A percentile compares a stretch with the other conserved stretches of the same genome.
Conservation (phyloP, 2,329 filamentous ascomycete species). For the Xylariales sp. region DNA sequence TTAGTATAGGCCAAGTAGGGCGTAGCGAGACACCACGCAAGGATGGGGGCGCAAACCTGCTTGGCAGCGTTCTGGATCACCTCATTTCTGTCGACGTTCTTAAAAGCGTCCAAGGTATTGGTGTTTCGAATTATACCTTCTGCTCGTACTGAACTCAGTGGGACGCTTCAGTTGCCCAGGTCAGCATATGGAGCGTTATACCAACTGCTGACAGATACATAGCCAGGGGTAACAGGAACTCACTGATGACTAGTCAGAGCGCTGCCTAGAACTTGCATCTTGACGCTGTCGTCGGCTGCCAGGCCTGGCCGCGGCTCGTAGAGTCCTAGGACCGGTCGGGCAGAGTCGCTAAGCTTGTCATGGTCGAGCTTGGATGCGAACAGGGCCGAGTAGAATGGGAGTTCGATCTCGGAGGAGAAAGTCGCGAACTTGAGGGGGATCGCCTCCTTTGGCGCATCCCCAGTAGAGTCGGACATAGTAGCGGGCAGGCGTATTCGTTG, state of each 20-base stretch:
- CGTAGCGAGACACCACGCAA: not conserved
- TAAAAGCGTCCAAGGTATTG: slow-evolving; percentile 93
- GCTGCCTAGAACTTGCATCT: slow-evolving; percentile 85
- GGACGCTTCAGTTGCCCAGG: not conserved
- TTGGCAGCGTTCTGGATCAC: slow-evolving; percentile 75
- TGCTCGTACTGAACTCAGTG: slow-evolving; percentile 55
- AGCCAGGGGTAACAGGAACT: too few relatives aligned
- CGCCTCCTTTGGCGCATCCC: slow-evolving; percentile 1
- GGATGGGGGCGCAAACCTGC: slow-evolving; percentile 52
- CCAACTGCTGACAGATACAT: too few relatives aligned
- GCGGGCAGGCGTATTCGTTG: not conserved
- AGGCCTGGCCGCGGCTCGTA: slow-evolving; percentile 78
- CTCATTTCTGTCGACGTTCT: slow-evolving; percentile 71
- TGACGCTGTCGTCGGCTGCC: slow-evolving; percentile 70
- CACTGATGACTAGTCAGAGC: slow-evolving; percentile 81
- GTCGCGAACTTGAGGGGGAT: slow-evolving; percentile 65
- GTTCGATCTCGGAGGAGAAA: slow-evolving; percentile 89
- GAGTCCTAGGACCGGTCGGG: slow-evolving; percentile 77
- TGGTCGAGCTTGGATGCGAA: slow-evolving; percentile 89
- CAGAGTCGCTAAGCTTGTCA: slow-evolving; percentile 93
- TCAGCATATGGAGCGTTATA: too few relatives aligned
- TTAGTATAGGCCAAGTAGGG: not conserved
- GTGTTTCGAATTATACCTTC: slow-evolving; percentile 95
- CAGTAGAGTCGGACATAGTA: slow-evolving; percentile 5
- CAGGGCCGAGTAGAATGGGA: slow-evolving; percentile 92